Conservation (phyloP, 495 filamentous ascomycete species). For the Penicillium manginii region DNA sequence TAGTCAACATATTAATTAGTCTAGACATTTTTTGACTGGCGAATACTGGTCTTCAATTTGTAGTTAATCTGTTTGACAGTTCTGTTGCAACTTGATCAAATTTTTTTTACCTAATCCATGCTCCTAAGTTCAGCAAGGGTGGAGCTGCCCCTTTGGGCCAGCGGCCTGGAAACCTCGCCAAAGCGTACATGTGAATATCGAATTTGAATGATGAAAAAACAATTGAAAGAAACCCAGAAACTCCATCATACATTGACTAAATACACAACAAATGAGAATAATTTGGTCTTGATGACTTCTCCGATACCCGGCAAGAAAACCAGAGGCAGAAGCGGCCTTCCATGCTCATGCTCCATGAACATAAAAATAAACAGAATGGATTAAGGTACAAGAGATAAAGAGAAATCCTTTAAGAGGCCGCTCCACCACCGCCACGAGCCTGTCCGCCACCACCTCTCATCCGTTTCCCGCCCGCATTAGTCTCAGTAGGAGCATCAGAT, state of each 20-base stretch:
- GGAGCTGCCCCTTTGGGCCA: too few relatives aligned
- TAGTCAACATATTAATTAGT: too few relatives aligned
- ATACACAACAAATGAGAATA: constrained; percentile 22
- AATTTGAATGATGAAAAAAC: too few relatives aligned
- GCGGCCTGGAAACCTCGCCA: too few relatives aligned
- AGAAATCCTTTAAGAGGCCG: constrained; percentile 13
- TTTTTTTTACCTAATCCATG: too few relatives aligned
- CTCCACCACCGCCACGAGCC: constrained; percentile 26
- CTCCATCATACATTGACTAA: constrained; percentile 21
- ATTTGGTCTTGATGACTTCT: constrained; percentile 1
- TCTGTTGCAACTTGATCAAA: too few relatives aligned
- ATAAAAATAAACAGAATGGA: constrained; percentile 11
- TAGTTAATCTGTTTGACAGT: too few relatives aligned
- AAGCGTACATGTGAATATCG: too few relatives aligned
- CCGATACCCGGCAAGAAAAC: background rate
- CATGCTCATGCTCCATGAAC: constrained; percentile 3
- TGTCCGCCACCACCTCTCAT: constrained; percentile 51
- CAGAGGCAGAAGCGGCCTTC: background rate
- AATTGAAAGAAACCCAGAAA: constrained; percentile 1
- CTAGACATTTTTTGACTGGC: too few relatives aligned
- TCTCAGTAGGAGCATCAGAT: constrained; percentile 46
- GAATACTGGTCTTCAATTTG: too few relatives aligned
- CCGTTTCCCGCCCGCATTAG: constrained; percentile 52
- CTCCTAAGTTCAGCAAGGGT: too few relatives aligned
- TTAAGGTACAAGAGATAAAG: constrained; percentile 21